Conservation (phyloP, 176 grass and related monocot genomes). For the Ananas comosus region DNA sequence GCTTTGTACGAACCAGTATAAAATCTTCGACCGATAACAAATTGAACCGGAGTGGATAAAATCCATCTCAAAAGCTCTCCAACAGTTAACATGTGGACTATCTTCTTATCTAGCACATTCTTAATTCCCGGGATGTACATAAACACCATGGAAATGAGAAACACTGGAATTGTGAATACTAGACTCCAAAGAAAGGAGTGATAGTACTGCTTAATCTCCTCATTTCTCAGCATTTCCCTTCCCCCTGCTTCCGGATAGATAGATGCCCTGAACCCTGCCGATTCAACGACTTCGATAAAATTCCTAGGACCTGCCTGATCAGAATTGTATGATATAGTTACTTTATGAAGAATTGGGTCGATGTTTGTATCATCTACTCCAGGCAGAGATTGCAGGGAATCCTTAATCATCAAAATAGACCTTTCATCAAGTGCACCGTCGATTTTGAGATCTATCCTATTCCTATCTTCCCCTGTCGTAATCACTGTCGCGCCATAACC, state of each 20-base stretch:
- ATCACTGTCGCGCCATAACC: conserved; percentile 71
- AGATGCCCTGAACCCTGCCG: conserved; percentile 51
- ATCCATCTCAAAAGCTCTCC: conserved; percentile 84
- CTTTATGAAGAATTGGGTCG: conserved; percentile 46
- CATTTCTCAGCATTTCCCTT: conserved; percentile 53
- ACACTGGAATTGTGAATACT: conserved; percentile 78
- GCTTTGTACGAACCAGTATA: conserved; percentile 83
- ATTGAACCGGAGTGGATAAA: conserved; percentile 87
- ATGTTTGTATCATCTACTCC: conserved; percentile 58
- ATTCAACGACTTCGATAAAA: conserved; percentile 78
- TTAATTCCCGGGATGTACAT: conserved; percentile 78
- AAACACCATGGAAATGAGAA: conserved; percentile 95
- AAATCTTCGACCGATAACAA: conserved; percentile 80
- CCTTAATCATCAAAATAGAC: conserved; percentile 41
- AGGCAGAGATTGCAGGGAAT: conserved; percentile 69
- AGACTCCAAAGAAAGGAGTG: conserved; percentile 80
- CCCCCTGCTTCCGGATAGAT: conserved; percentile 67
- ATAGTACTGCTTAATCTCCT: conserved; percentile 73
- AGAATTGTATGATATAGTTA: conserved; percentile 73
- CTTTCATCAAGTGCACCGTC: conserved; percentile 43
- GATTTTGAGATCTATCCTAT: conserved; percentile 69
- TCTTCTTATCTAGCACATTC: conserved; percentile 52
- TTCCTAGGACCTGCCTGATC: conserved; percentile 77
- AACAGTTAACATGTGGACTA: conserved; percentile 70
- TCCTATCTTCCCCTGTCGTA: conserved; percentile 71